Conservation (phyloP, 2,329 filamentous ascomycete species). For the Dactylonectria macrodidyma region DNA sequence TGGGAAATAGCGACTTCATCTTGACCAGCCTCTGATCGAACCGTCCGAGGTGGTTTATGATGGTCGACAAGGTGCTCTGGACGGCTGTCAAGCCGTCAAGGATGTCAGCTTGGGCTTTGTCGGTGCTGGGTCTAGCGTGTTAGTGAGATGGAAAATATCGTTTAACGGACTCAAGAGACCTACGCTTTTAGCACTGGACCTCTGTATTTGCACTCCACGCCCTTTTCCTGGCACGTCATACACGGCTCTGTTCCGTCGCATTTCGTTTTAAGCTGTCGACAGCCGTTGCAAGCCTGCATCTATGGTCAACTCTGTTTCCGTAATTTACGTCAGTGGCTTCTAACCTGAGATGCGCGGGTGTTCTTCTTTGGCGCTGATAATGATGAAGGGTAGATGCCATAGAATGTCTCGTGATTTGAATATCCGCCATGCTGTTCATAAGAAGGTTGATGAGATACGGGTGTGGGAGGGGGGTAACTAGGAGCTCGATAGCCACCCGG, state of each 20-base stretch:
- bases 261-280: constrained; percentile 89
- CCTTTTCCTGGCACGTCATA: constrained; percentile 91
- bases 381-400: constrained; percentile 60
- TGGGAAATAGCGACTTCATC: constrained; percentile 51
- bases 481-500: constrained; percentile 59
- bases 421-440: constrained; percentile 56
- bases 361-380: constrained; percentile 68
- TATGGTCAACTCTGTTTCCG: constrained; percentile 31
- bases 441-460: constrained; percentile 55
- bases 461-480: constrained; percentile 59
- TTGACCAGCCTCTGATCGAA: constrained; percentile 57
- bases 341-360: constrained; percentile 75
- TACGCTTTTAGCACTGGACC: constrained; percentile 94
- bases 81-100: constrained; percentile 67
- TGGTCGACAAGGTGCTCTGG: constrained; percentile 54
- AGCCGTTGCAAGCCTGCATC: constrained; percentile 88
- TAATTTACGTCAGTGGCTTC: neutral
- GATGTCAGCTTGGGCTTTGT: constrained; percentile 74
- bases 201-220: constrained; percentile 86
- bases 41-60: constrained; percentile 56
- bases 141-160: constrained; percentile 12
- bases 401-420: constrained; percentile 55
- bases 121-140: constrained; percentile 59
- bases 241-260: constrained; percentile 89
- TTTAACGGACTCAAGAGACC: constrained; percentile 51